Percentiles rank a stretch among this genome's conserved stretches.
phyloP scores from a whole-genome alignment of 2,329 filamentous ascomycete species.

The Pseudocercospora fijiensis region DNA sequence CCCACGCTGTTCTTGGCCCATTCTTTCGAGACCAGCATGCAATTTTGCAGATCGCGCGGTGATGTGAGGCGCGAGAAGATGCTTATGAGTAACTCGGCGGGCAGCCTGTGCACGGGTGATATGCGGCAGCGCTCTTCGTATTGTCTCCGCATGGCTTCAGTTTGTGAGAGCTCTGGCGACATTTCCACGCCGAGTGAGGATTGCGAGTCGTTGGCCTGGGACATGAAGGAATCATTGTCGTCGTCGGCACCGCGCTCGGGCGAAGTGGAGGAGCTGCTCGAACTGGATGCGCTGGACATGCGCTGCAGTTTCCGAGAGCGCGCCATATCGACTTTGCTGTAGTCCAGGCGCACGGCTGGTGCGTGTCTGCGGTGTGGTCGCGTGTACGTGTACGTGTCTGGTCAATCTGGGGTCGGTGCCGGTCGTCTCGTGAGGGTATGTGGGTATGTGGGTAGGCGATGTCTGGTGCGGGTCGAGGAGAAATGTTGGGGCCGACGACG shows the following conservation, averaged over 20 bases:
- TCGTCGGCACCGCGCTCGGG: slow-evolving; percentile 76
- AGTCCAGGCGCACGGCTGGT: not conserved
- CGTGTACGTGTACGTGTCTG: no score
- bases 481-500: not conserved
- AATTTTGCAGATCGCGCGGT: slow-evolving; percentile 71
- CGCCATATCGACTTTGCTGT: slow-evolving; percentile 25
- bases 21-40: slow-evolving; percentile 89
- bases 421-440: not conserved
- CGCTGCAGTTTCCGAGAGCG: slow-evolving; percentile 32
- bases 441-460: not conserved
- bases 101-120: slow-evolving; percentile 79
- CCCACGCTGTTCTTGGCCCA: slow-evolving; percentile 94
- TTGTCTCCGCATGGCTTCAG: slow-evolving; percentile 58
- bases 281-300: slow-evolving; percentile 39
- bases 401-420: not conserved
- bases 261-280: slow-evolving; percentile 69
- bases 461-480: not conserved
- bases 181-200: slow-evolving; percentile 81
- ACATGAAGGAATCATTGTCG: slow-evolving; percentile 90
- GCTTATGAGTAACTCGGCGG: slow-evolving; percentile 90
- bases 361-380: not conserved
- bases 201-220: slow-evolving; percentile 80
- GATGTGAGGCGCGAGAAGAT: slow-evolving; percentile 84
- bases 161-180: slow-evolving; percentile 55
- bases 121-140: slow-evolving; percentile 65